Conservation (phyloP, 2,329 filamentous ascomycete species). For the Mollisia scopiformis region DNA sequence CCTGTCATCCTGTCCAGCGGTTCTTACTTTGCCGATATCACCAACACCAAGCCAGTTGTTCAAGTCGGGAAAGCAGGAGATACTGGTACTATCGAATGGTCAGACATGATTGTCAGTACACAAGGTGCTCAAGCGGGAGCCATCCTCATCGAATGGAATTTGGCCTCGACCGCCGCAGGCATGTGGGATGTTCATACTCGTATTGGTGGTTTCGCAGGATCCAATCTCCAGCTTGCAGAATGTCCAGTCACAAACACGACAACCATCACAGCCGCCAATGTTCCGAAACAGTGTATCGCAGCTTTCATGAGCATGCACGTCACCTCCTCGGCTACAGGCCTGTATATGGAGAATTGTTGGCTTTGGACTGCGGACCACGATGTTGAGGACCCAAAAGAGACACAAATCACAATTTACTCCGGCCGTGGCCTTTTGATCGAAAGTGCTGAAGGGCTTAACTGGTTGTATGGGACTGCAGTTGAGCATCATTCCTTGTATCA, state of each 20-base stretch:
- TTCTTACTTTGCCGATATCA: constrained; percentile 45
- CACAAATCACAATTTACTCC: constrained; percentile 56
- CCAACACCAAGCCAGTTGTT: constrained; percentile 50
- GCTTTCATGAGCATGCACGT: constrained; percentile 40
- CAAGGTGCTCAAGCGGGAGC: constrained; percentile 65
- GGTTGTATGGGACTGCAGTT: constrained; percentile 48
- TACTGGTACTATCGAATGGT: constrained; percentile 61
- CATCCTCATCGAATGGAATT: constrained; percentile 68
- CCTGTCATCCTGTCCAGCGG: constrained; percentile 45
- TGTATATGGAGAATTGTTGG: constrained; percentile 53
- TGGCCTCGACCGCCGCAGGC: constrained; percentile 53
- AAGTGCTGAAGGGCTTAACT: constrained; percentile 47
- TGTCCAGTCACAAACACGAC: constrained; percentile 56
- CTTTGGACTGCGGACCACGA: constrained; percentile 51
- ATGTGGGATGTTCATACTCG: constrained; percentile 50
- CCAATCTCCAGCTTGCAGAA: constrained; percentile 21
- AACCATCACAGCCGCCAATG: constrained; percentile 30
- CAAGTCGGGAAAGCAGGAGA: constrained; percentile 60
- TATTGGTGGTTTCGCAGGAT: constrained; percentile 45
- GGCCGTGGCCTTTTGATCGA: constrained; percentile 53
- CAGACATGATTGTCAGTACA: constrained; percentile 58
- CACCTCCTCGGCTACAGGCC: constrained; percentile 42
- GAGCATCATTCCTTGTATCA: constrained; percentile 58
- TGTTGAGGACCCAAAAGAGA: constrained; percentile 44
- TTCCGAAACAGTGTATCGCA: constrained; percentile 36